Conservation (phyloP, 257 asterid species). For the Mentha longifolia region DNA sequence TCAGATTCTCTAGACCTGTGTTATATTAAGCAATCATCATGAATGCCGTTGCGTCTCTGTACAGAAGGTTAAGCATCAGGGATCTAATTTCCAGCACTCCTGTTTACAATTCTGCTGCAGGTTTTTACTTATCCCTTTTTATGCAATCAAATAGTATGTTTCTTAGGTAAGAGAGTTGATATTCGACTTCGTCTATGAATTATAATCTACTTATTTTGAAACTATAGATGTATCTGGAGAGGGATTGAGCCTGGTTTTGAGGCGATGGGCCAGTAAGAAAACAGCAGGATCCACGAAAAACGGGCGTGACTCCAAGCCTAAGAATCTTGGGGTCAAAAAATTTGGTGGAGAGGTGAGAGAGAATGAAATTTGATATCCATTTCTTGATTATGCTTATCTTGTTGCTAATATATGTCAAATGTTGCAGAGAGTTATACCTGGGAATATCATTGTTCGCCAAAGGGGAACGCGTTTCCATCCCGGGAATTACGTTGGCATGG, state of each 20-base stretch:
- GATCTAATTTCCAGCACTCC: conserved; percentile 54
- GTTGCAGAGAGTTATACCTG: conserved; percentile 84
- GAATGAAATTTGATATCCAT: background rate
- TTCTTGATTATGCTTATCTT: background rate
- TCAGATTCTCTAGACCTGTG: conserved; percentile 27
- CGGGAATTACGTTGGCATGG: conserved; percentile 81
- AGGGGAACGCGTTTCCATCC: conserved; percentile 97
- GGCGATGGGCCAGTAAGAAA: conserved; percentile 94
- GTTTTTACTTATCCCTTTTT: conserved; percentile 39
- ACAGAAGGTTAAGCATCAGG: conserved; percentile 64
- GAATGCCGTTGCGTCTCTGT: conserved; percentile 47
- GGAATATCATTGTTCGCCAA: conserved; percentile 92
- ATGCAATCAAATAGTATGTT: background rate
- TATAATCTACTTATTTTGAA: background rate
- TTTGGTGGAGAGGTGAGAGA: conserved; percentile 93
- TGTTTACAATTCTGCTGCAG: conserved; percentile 57
- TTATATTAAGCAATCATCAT: conserved; percentile 33
- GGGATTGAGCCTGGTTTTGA: conserved; percentile 74
- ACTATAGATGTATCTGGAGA: conserved; percentile 68
- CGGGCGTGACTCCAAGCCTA: conserved; percentile 90
- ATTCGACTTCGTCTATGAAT: background rate
- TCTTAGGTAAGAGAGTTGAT: background rate
- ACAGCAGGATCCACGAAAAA: conserved; percentile 93
- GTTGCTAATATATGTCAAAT: conserved; percentile 16
- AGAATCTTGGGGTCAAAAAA: conserved; percentile 89